A percentile compares a stretch with the other conserved stretches of the same genome.
Conservation (phyloP, 225 moss, liverwort and hornwort species). For the Straminergon stramineum region DNA sequence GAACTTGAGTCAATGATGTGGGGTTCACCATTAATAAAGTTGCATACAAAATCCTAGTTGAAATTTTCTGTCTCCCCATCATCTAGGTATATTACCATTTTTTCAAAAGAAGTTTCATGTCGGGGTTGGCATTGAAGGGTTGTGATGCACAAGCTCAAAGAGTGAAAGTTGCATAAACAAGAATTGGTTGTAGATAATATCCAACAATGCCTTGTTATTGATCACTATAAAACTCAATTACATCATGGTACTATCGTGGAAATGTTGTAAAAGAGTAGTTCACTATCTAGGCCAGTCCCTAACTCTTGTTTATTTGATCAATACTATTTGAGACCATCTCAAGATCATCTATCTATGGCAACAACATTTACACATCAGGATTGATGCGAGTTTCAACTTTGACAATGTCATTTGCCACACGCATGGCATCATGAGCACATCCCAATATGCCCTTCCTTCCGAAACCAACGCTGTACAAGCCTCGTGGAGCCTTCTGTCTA, state of each 20-base stretch:
- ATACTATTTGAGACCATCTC: not conserved
- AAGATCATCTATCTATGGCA: not conserved
- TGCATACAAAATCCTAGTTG: not conserved
- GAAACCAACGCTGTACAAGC: constrained; percentile 28
- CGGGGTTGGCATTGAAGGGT: fast-evolving
- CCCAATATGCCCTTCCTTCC: constrained; percentile 7
- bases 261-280: not conserved
- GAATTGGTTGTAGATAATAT: not conserved
- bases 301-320: not conserved
- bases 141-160: not conserved
- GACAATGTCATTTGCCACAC: constrained; percentile 11
- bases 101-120: not conserved
- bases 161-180: not conserved
- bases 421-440: constrained; percentile 17
- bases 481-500: constrained; percentile 14
- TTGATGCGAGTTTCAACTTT: not conserved
- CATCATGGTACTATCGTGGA: fast-evolving
- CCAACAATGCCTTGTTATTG: not conserved
- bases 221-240: not conserved
- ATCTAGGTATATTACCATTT: not conserved
- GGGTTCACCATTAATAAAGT: not conserved
- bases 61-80: not conserved
- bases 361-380: not conserved
- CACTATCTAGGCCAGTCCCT: fast-evolving
- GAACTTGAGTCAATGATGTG: too few relatives aligned